Evolutionary conservation across 139 green algal genomes (phyloP).

Genomic region (Auxenochlorella pyrenoidosa): DNA sequence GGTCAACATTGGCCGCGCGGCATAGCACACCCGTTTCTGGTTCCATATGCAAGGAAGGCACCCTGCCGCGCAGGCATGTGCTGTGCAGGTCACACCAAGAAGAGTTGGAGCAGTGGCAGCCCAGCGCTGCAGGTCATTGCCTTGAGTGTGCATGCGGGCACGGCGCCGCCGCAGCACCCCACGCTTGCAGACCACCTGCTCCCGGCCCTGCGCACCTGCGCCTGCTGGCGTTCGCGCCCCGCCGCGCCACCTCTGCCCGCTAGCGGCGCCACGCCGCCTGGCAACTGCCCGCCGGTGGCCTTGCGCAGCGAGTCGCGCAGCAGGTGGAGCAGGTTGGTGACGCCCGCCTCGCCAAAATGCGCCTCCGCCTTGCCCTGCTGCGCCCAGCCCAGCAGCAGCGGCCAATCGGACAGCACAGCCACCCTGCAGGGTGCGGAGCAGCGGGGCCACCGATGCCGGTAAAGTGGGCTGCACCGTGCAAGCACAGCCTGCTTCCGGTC

Average conservation of each 20-base stretch:
- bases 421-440: conserved; percentile 27
- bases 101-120: no score
- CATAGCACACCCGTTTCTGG: no score
- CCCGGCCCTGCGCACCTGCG: neutral
- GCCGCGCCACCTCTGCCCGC: neutral
- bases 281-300: conserved; percentile 31
- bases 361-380: conserved; percentile 46
- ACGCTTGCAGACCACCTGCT: no score
- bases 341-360: conserved; percentile 41
- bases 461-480: neutral
- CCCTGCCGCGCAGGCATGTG: no score
- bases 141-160: no score
- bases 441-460: neutral
- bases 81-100: no score
- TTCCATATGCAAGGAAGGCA: no score
- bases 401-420: conserved; percentile 56
- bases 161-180: no score
- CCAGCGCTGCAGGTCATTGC: no score
- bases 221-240: conserved; percentile 15
- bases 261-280: neutral
- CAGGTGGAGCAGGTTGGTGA: conserved; percentile 51
- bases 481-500: no score
- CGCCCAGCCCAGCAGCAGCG: conserved; percentile 50
- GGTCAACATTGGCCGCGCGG: no score
- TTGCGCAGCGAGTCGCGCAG: conserved; percentile 42